A percentile compares a stretch with the other conserved stretches of the same genome.
Evolutionary conservation across 306 rosid species (phyloP).

Genomic region (Vigna unguiculata): DNA sequence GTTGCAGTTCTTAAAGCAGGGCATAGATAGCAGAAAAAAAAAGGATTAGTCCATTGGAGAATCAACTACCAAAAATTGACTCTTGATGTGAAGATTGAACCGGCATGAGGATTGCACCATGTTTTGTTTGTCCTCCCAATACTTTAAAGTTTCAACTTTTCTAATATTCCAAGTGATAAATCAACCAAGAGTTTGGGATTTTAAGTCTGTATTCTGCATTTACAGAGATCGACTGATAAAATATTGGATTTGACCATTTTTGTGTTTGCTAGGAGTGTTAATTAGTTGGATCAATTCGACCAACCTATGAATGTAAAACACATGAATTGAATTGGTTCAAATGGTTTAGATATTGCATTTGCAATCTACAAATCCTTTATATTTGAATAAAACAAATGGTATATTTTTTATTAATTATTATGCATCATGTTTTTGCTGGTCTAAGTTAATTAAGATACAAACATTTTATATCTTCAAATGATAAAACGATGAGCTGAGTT

Average conservation of each 20-base stretch:
- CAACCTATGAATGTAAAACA: too few species aligned
- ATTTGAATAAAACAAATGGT: too few species aligned
- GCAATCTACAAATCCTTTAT: too few species aligned
- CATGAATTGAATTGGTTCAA: too few species aligned
- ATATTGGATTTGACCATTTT: neutral
- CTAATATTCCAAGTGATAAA: neutral
- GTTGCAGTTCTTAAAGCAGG: slow-evolving; percentile 77
- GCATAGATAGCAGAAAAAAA: slow-evolving; percentile 62
- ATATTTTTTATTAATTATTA: too few species aligned
- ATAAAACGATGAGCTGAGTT: too few species aligned
- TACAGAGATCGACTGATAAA: neutral
- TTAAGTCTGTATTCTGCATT: neutral
- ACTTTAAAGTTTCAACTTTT: neutral
- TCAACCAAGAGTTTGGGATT: neutral
- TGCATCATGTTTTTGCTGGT: too few species aligned
- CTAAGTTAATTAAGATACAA: too few species aligned
- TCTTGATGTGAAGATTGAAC: slow-evolving; percentile 49
- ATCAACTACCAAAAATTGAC: slow-evolving; percentile 52
- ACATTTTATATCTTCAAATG: too few species aligned
- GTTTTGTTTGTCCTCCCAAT: neutral
- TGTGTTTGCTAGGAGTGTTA: neutral
- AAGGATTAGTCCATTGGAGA: slow-evolving; percentile 42
- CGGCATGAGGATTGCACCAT: slow-evolving; percentile 3
- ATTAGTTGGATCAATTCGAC: too few species aligned
- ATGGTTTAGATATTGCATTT: too few species aligned